Evolutionary conservation across 2,329 filamentous ascomycete genomes (phyloP).

Genomic region (Penicillium olsonii): DNA sequence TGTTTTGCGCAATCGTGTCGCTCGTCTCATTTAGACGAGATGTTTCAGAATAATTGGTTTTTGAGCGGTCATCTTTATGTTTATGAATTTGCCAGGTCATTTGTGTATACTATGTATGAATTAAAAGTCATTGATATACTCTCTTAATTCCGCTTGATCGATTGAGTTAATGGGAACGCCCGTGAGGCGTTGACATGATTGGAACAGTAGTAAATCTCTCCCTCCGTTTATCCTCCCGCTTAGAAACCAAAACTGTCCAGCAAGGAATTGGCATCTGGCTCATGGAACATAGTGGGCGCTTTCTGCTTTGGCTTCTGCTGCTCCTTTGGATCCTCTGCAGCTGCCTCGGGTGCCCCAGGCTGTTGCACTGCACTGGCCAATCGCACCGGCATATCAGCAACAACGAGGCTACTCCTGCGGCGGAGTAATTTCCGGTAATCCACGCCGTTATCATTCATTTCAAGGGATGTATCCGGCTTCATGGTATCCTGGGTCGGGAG

Average conservation of each 20-base stretch:
- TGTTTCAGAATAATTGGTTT: neutral
- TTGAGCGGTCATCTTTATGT: constrained; percentile 8
- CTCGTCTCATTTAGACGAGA: constrained; percentile 1
- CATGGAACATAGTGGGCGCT: constrained; percentile 76
- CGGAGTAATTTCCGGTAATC: constrained; percentile 70
- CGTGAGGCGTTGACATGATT: too few relatives aligned
- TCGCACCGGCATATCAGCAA: constrained; percentile 63
- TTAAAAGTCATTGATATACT: constrained; percentile 2
- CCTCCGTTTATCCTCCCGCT: constrained; percentile 11
- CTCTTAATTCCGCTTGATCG: neutral
- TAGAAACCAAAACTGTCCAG: constrained; percentile 95
- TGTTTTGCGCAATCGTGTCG: constrained; percentile 21
- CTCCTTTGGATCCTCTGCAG: constrained; percentile 25
- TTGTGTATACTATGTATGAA: constrained; percentile 12
- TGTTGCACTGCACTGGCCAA: constrained; percentile 46
- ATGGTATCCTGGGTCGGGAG: constrained; percentile 22
- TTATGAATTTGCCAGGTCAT: constrained; percentile 7
- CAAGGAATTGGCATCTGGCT: constrained; percentile 86
- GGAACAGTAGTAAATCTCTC: too few relatives aligned
- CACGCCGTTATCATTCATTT: constrained; percentile 36
- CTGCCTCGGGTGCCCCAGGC: constrained; percentile 29
- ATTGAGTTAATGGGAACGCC: neutral
- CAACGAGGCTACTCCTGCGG: constrained; percentile 74
- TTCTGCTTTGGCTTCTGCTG: constrained; percentile 49
- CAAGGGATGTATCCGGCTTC: constrained; percentile 40